These are phyloP conservation scores for Leptosphaerulina australis DNA, from an alignment of 2,329 filamentous ascomycete species.

Conservation along the genomic window DNA sequence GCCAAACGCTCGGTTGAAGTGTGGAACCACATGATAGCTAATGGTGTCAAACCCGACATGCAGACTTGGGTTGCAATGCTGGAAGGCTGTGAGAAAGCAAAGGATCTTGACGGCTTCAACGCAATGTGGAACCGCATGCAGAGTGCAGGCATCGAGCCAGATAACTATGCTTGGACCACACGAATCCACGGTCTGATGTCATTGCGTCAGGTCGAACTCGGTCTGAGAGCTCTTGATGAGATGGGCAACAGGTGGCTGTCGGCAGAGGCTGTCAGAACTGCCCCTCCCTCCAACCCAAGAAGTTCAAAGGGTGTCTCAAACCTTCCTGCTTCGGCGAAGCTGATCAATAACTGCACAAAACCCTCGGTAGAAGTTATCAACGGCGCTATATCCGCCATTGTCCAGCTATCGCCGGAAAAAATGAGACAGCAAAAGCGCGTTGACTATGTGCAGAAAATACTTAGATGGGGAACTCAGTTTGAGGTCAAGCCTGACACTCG, in stretches of 20 bases:
- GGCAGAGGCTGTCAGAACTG: slow-evolving; percentile 34
- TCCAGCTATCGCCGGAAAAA: slow-evolving; percentile 47
- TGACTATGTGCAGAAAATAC: slow-evolving; percentile 46
- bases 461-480: slow-evolving; percentile 52
- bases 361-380: slow-evolving; percentile 72
- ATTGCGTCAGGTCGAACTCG: slow-evolving; percentile 59
- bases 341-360: slow-evolving; percentile 55
- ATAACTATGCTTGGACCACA: slow-evolving; percentile 71
- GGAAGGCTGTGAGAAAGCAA: slow-evolving; percentile 67
- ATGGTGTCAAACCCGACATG: slow-evolving; percentile 64
- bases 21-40: slow-evolving; percentile 62
- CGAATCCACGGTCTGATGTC: slow-evolving; percentile 70
- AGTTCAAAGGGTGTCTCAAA: slow-evolving; percentile 21
- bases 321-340: slow-evolving; percentile 21
- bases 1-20: slow-evolving; percentile 57
- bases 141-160: slow-evolving; percentile 63
- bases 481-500: slow-evolving; percentile 55
- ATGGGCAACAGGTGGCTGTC: slow-evolving; percentile 67
- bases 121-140: slow-evolving; percentile 71
- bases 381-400: slow-evolving; percentile 68
- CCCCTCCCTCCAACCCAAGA: slow-evolving; percentile 15
- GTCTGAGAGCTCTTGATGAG: slow-evolving; percentile 68
- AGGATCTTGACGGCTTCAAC: slow-evolving; percentile 65
- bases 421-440: slow-evolving; percentile 50
- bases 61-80: slow-evolving; percentile 77